phyloP scores from a whole-genome alignment of 2,329 filamentous ascomycete genomes.

The Phialemonium atrogriseum region DNA sequence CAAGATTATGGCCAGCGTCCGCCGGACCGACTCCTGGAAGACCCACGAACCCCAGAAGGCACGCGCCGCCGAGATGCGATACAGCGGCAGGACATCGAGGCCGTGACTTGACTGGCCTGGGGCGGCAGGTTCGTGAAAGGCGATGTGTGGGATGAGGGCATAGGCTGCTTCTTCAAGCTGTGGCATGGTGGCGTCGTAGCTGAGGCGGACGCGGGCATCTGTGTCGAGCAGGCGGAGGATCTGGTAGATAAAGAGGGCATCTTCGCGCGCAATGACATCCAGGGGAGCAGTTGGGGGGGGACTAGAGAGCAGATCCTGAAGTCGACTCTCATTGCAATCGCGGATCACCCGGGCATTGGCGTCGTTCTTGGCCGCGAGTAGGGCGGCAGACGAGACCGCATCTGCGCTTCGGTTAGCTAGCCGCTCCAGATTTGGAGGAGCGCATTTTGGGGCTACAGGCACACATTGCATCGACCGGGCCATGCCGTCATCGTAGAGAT shows the following conservation, averaged over 20 bases:
- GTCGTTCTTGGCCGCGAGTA: conserved; percentile 41
- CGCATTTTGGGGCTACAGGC: too few species aligned
- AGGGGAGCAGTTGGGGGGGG: conserved; percentile 19
- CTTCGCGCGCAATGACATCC: conserved; percentile 28
- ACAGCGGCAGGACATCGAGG: too few species aligned
- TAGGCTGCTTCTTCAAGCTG: conserved; percentile 24
- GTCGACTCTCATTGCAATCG: conserved; percentile 35
- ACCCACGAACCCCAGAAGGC: too few species aligned
- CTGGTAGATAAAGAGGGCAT: conserved; percentile 36
- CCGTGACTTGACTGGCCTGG: too few species aligned
- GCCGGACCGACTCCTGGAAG: too few species aligned
- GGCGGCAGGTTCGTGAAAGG: too few species aligned
- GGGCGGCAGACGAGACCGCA: conserved; percentile 41
- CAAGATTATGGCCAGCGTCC: too few species aligned
- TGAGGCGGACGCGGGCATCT: conserved; percentile 23
- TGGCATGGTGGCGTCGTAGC: conserved; percentile 19
- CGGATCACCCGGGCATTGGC: conserved; percentile 39
- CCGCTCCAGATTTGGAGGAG: not conserved
- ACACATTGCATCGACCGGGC: conserved; percentile 41
- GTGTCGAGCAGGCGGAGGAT: conserved; percentile 37
- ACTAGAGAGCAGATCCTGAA: conserved; percentile 30
- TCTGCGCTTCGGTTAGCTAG: conserved; percentile 24
- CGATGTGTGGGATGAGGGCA: too few species aligned
- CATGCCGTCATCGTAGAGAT: conserved; percentile 43
- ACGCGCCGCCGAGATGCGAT: too few species aligned